phyloP scores from a whole-genome alignment of 108 stramenopile species.

The Cyclotella atomus region DNA sequence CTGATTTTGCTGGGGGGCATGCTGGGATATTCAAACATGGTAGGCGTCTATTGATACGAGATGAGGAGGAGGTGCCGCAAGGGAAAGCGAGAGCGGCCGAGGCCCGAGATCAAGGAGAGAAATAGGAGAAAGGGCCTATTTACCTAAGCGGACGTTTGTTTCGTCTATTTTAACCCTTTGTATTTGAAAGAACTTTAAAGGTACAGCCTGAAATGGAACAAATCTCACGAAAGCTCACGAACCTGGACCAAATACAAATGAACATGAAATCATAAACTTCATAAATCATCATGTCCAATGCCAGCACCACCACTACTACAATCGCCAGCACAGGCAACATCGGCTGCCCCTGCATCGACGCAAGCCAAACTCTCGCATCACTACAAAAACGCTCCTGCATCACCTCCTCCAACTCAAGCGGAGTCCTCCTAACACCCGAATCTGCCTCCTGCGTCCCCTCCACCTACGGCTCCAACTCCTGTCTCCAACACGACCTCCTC shows the following conservation, averaged over 20 bases:
- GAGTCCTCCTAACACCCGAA: conserved; percentile 12
- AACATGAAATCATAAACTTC: too few relatives aligned
- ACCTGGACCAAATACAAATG: too few relatives aligned
- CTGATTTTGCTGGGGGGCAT: background rate
- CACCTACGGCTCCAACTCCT: conserved; percentile 15
- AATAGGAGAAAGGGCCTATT: too few relatives aligned
- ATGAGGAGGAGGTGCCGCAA: background rate
- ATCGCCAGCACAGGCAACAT: conserved; percentile 10
- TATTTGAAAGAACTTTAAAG: too few relatives aligned
- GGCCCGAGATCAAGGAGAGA: too few relatives aligned
- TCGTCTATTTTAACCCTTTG: too few relatives aligned
- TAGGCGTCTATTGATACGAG: background rate
- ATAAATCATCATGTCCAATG: background rate
- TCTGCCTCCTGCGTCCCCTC: conserved; percentile 21
- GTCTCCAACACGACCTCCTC: conserved; percentile 32
- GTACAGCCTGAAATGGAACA: too few relatives aligned
- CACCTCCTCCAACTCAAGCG: background rate
- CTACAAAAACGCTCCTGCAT: conserved; percentile 9
- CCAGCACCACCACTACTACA: background rate
- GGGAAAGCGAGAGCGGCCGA: too few relatives aligned
- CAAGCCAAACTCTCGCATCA: conserved; percentile 13
- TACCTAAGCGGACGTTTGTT: too few relatives aligned
- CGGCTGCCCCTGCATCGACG: conserved; percentile 26
- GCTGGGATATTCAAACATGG: background rate
- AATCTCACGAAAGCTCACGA: too few relatives aligned